Evolutionary conservation across 257 asterid genomes (phyloP).

Genomic region (Buddleja alternifolia): DNA sequence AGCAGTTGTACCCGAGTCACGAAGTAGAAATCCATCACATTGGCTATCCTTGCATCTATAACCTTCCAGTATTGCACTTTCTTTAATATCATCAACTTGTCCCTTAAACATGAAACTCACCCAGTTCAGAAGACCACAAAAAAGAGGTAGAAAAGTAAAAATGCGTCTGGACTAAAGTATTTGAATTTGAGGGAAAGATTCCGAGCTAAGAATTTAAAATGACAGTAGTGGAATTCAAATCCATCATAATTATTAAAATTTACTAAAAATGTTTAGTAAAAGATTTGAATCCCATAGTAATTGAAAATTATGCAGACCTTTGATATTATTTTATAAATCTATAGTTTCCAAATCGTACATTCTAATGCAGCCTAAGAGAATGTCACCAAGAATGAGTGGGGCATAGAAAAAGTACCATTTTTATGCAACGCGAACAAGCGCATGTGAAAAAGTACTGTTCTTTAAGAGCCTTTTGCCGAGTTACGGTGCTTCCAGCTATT

Average conservation of each 20-base stretch:
- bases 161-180: no score
- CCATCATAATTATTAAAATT: no score
- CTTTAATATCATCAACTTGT: constrained; percentile 74
- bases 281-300: no score
- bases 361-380: constrained; percentile 17
- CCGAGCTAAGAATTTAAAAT: no score
- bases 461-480: constrained; percentile 87
- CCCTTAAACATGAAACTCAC: constrained; percentile 52
- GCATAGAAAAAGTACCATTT: constrained; percentile 53
- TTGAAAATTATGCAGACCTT: no score
- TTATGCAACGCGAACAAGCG: constrained; percentile 74
- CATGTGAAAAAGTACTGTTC: constrained; percentile 91
- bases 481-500: constrained; percentile 88
- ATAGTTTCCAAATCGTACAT: no score
- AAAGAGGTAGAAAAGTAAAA: neutral
- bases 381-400: constrained; percentile 9
- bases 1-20: constrained; percentile 55
- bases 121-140: constrained; percentile 31
- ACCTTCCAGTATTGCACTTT: constrained; percentile 89
- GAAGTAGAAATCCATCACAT: constrained; percentile 78
- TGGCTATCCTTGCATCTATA: constrained; percentile 68
- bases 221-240: no score
- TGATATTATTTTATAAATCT: no score
- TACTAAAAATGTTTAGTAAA: no score
- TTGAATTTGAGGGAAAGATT: no score